These are phyloP conservation scores for Leccinum subtestaceum DNA, from an alignment of 768 basidiomycete genomes.

Conservation along the genomic window DNA sequence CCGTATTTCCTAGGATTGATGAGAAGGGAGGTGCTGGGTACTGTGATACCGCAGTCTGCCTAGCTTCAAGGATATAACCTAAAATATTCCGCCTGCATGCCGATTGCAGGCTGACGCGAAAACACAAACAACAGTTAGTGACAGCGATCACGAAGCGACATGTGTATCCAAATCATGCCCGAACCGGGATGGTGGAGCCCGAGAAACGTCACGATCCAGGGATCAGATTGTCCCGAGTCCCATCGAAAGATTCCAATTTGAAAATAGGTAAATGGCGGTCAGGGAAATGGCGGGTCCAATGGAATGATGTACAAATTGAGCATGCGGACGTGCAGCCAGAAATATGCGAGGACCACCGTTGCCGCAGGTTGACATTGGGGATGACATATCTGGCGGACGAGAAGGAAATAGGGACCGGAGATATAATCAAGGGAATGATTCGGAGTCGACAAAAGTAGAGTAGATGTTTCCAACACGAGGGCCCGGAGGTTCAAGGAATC, in stretches of 20 bases:
- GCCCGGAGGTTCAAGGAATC: conserved; percentile 25
- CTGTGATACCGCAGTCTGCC: conserved; percentile 7
- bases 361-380: conserved; percentile 5
- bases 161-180: not conserved
- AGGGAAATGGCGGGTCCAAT: conserved; percentile 2
- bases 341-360: conserved; percentile 1
- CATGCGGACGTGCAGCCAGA: not conserved
- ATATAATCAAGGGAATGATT: not conserved
- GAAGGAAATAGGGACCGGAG: not conserved
- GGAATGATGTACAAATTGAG: conserved; percentile 4
- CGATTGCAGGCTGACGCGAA: conserved; percentile 14
- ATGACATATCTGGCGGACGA: conserved; percentile 1
- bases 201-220: conserved; percentile 9
- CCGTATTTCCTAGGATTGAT: not conserved
- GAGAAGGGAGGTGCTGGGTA: not conserved
- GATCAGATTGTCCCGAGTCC: conserved; percentile 3
- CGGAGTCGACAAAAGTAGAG: conserved; percentile 7
- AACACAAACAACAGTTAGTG: conserved; percentile 12
- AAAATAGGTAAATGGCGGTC: conserved; percentile 4
- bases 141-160: conserved; percentile 3
- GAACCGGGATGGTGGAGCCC: conserved; percentile 1
- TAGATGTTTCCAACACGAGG: conserved; percentile 21
- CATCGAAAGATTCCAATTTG: conserved; percentile 12
- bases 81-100: conserved; percentile 10
- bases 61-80: conserved; percentile 12